Conservation (phyloP, 2,329 filamentous ascomycete genomes). For the Trichoderma sp. region DNA sequence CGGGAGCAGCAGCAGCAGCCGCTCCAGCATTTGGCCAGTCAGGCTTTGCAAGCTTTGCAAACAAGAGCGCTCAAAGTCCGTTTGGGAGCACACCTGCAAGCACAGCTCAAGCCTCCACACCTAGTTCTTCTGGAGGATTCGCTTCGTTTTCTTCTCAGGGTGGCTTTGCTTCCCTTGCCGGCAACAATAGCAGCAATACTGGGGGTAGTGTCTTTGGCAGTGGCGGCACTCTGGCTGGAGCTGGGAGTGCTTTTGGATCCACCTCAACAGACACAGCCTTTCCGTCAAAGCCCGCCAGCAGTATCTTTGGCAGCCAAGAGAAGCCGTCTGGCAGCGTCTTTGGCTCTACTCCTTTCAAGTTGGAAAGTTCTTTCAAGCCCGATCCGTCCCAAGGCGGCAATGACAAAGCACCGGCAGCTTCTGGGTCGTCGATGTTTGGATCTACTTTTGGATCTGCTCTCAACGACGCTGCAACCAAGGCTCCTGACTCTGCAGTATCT, state of each 20-base stretch:
- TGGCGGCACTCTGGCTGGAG: constrained; percentile 37
- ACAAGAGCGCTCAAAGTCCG: constrained; percentile 37
- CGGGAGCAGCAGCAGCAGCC: constrained; percentile 16
- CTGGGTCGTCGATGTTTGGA: constrained; percentile 59
- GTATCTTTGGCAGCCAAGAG: constrained; percentile 52
- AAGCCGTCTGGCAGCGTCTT: constrained; percentile 49
- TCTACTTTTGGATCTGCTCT: constrained; percentile 61
- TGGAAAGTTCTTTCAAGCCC: constrained; percentile 67
- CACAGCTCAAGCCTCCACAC: constrained; percentile 32
- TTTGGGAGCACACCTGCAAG: constrained; percentile 39
- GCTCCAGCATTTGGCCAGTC: constrained; percentile 57
- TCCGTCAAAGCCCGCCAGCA: constrained; percentile 49
- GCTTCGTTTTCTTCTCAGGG: constrained; percentile 55
- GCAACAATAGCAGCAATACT: constrained; percentile 38
- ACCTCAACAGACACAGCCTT: constrained; percentile 35
- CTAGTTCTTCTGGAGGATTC: constrained; percentile 49
- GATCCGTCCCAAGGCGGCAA: constrained; percentile 64
- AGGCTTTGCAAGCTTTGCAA: constrained; percentile 47
- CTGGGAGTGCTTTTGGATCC: constrained; percentile 37
- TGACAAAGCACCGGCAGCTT: constrained; percentile 46
- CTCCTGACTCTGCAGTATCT: constrained; percentile 36
- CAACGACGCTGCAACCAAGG: constrained; percentile 46
- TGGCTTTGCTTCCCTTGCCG: constrained; percentile 55
- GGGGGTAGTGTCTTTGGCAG: constrained; percentile 42
- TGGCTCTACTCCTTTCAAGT: constrained; percentile 62